These are phyloP conservation scores for Ustilago esculenta DNA, from an alignment of 1,284 basidiomycete species.

Conservation along the genomic window DNA sequence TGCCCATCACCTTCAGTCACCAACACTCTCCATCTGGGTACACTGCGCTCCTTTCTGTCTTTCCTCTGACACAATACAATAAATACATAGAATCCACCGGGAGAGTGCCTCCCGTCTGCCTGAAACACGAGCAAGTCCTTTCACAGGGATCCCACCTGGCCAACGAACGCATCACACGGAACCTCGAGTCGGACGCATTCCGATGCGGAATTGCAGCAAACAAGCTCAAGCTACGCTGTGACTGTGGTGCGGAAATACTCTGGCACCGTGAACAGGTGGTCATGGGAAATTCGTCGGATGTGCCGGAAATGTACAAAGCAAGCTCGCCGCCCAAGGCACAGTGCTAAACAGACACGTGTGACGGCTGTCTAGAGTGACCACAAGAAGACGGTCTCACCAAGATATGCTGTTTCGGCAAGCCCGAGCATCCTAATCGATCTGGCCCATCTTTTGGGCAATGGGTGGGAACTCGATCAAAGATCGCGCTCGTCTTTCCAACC, in stretches of 20 bases:
- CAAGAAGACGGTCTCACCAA: no score
- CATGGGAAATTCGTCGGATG: constrained; percentile 4
- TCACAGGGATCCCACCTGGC: no score
- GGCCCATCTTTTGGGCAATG: no score
- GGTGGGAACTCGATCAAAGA: no score
- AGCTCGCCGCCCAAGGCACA: no score
- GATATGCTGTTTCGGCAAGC: no score
- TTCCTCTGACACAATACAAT: constrained; percentile 15
- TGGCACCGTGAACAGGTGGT: no score
- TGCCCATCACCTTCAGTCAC: constrained; percentile 1
- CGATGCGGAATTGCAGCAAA: constrained; percentile 2
- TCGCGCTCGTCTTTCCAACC: neutral
- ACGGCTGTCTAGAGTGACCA: no score
- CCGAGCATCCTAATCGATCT: no score
- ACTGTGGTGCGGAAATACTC: neutral
- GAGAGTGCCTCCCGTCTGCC: constrained; percentile 3
- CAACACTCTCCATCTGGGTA: neutral
- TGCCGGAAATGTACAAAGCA: constrained; percentile 4
- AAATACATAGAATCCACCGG: constrained; percentile 13
- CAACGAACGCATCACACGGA: no score
- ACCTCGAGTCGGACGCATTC: constrained; percentile 7
- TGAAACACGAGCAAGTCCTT: neutral
- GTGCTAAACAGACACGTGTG: no score
- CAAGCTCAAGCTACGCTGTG: neutral
- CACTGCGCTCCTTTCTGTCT: constrained; percentile 1